Evolutionary conservation across 2,329 filamentous ascomycete genomes (phyloP).

Genomic region (Hypoxylon sp.): DNA sequence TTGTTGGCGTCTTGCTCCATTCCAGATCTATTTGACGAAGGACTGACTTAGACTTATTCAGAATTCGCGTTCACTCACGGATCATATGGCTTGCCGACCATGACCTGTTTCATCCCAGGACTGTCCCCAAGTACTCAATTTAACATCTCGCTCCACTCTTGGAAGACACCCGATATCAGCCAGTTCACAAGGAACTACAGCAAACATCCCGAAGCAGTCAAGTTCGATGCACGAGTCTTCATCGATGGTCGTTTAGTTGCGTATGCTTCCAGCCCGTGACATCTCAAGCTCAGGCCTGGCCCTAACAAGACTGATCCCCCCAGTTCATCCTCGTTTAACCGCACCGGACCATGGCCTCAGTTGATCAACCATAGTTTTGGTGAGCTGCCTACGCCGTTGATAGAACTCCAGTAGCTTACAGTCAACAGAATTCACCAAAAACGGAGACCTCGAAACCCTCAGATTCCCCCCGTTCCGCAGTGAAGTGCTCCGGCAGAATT

Average conservation of each 20-base stretch:
- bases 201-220: slow-evolving; percentile 68
- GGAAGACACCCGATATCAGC: slow-evolving; percentile 74
- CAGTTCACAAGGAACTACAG: slow-evolving; percentile 69
- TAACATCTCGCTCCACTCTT: slow-evolving; percentile 81
- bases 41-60: slow-evolving; percentile 47
- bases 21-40: not conserved
- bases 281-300: not conserved
- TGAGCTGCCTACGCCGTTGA: slow-evolving; percentile 46
- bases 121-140: slow-evolving; percentile 72
- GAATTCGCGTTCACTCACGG: slow-evolving; percentile 68
- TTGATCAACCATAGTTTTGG: slow-evolving; percentile 63
- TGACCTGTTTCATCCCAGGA: slow-evolving; percentile 80
- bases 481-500: slow-evolving; percentile 76
- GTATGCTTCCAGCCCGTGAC: slow-evolving; percentile 59
- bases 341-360: slow-evolving; percentile 66
- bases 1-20: not conserved
- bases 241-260: slow-evolving; percentile 76
- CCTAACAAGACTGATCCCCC: slow-evolving; percentile 11
- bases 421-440: slow-evolving; percentile 65
- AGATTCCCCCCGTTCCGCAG: slow-evolving; percentile 80
- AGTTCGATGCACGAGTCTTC: slow-evolving; percentile 77
- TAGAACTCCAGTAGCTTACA: slow-evolving; percentile 45
- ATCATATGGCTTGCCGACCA: slow-evolving; percentile 70
- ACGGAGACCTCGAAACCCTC: slow-evolving; percentile 72
- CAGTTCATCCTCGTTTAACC: slow-evolving; percentile 70